Percentiles rank a stretch among this genome's conserved stretches.
phyloP scores from a whole-genome alignment of 1,139 yeast genomes.

The Nakaseomyces glabratus region DNA sequence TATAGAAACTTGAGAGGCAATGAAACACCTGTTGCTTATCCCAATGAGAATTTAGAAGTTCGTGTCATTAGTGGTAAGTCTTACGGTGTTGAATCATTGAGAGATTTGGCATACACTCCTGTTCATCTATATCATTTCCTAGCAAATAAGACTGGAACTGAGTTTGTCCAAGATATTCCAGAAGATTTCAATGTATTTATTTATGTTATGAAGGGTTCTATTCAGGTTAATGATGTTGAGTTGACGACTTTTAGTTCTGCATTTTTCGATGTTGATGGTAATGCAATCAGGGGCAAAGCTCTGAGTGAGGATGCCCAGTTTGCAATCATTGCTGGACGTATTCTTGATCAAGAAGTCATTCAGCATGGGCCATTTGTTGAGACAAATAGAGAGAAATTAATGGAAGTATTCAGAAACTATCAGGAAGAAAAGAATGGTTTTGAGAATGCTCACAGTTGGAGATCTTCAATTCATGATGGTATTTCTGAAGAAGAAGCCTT shows the following conservation, averaged over 20 bases:
- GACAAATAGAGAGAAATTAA: slow-evolving; percentile 51
- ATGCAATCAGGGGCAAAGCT: slow-evolving; percentile 43
- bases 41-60: slow-evolving; percentile 65
- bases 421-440: slow-evolving; percentile 66
- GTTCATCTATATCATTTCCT: slow-evolving; percentile 64
- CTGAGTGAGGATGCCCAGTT: slow-evolving; percentile 36
- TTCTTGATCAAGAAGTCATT: slow-evolving; percentile 65
- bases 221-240: slow-evolving; percentile 40
- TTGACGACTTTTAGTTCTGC: slow-evolving; percentile 45
- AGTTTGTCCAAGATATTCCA: slow-evolving; percentile 55
- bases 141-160: slow-evolving; percentile 56
- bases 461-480: slow-evolving; percentile 54
- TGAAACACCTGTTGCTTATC: slow-evolving; percentile 64
- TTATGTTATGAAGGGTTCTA: slow-evolving; percentile 57
- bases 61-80: slow-evolving; percentile 66
- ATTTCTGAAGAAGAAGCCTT: slow-evolving; percentile 29
- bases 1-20: slow-evolving; percentile 67
- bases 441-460: slow-evolving; percentile 62
- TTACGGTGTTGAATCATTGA: slow-evolving; percentile 64
- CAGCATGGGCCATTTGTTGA: slow-evolving; percentile 75
- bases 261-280: slow-evolving; percentile 63
- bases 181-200: slow-evolving; percentile 61
- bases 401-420: slow-evolving; percentile 62
- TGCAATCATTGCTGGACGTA: slow-evolving; percentile 68
- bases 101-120: slow-evolving; percentile 79